A percentile compares a stretch with the other conserved stretches of the same genome.
Conservation (phyloP, 805 yeast genomes). For the Starmerella roubikii region DNA sequence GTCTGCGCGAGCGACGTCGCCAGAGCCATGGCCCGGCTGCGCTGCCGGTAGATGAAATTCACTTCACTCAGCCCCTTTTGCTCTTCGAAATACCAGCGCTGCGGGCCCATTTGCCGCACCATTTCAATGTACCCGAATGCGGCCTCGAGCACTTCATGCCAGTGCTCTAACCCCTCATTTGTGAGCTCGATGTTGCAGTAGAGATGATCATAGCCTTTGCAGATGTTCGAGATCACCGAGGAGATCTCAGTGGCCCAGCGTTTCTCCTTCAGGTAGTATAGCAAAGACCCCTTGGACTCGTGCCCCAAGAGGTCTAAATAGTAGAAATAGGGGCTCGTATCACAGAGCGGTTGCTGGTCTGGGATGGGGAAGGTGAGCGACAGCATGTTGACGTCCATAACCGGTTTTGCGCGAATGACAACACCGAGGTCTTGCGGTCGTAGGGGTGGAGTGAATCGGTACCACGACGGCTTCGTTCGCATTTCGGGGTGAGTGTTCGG, state of each 20-base stretch:
- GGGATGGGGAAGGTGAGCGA: conserved; percentile 64
- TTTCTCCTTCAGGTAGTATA: conserved; percentile 50
- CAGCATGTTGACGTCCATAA: conserved; percentile 60
- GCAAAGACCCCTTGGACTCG: conserved; percentile 77
- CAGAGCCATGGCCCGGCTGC: conserved; percentile 54
- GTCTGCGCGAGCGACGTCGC: conserved; percentile 53
- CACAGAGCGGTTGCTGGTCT: conserved; percentile 54
- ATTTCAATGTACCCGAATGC: conserved; percentile 64
- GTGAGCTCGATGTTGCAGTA: conserved; percentile 66
- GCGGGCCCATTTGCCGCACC: conserved; percentile 45
- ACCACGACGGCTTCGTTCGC: conserved; percentile 21
- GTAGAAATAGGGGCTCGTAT: conserved; percentile 55
- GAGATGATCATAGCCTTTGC: conserved; percentile 53
- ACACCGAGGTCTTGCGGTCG: conserved; percentile 37
- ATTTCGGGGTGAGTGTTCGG: conserved; percentile 29
- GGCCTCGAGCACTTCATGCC: conserved; percentile 44
- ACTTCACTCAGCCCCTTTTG: conserved; percentile 51
- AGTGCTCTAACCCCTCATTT: conserved; percentile 45
- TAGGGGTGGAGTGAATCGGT: conserved; percentile 35
- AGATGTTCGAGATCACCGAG: conserved; percentile 47
- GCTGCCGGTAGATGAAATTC: conserved; percentile 69
- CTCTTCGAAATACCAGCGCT: conserved; percentile 72
- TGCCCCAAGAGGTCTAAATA: conserved; percentile 79
- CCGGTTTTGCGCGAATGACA: conserved; percentile 58
- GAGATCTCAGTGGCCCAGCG: conserved; percentile 74